Conservation (phyloP, 768 basidiomycete species). For the Hericium coralloides region DNA sequence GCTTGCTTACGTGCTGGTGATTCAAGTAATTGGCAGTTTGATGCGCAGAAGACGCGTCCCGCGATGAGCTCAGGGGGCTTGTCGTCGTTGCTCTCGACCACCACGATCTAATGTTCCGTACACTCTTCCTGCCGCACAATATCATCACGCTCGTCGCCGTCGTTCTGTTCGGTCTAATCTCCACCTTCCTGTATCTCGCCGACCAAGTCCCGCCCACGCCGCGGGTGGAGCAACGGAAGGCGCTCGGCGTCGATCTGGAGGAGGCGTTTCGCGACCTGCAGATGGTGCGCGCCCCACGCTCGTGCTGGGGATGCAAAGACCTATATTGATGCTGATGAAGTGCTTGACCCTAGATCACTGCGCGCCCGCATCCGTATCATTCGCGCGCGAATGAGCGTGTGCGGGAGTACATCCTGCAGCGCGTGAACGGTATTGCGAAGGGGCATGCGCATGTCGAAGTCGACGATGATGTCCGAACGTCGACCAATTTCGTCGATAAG, state of each 20-base stretch:
- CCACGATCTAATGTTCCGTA: no score
- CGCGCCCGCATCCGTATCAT: constrained; percentile 68
- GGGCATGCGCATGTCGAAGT: constrained; percentile 39
- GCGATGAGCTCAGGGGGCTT: no score
- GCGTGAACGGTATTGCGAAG: constrained; percentile 39
- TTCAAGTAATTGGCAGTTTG: no score
- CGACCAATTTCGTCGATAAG: constrained; percentile 31
- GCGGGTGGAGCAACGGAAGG: constrained; percentile 25
- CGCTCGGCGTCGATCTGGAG: constrained; percentile 37
- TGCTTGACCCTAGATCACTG: constrained; percentile 41
- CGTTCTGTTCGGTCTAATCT: constrained; percentile 8
- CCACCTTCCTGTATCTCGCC: constrained; percentile 2
- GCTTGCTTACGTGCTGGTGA: no score
- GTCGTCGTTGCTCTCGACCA: no score
- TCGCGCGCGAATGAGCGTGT: constrained; percentile 71
- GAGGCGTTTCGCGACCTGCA: constrained; percentile 54
- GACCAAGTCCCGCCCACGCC: constrained; percentile 5
- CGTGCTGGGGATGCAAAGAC: no score
- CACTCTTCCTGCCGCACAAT: no score
- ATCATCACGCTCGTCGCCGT: neutral
- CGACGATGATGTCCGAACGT: constrained; percentile 40
- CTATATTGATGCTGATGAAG: neutral
- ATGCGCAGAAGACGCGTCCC: neutral
- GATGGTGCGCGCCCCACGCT: constrained; percentile 22
- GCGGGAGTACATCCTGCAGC: constrained; percentile 46